These are phyloP conservation scores for Hippophae rhamnoides DNA, from an alignment of 306 rosid species.

Conservation along the genomic window DNA sequence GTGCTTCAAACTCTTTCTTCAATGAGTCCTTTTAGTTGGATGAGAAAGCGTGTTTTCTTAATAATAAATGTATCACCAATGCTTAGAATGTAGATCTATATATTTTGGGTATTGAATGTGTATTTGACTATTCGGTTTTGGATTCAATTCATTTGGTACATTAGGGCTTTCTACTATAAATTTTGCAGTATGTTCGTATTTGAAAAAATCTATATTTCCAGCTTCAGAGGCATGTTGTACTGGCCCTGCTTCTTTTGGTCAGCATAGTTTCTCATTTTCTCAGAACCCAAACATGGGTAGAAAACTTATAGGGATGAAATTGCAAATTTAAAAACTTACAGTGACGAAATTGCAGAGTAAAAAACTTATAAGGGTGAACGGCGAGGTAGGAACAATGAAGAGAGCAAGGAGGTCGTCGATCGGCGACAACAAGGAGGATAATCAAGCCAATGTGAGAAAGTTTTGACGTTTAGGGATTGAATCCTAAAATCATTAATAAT, in stretches of 20 bases:
- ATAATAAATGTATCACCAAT: constrained; percentile 1
- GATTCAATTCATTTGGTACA: neutral
- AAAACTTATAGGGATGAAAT: too few species aligned
- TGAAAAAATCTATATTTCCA: constrained; percentile 2
- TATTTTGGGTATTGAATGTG: constrained; percentile 5
- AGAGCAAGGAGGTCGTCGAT: too few species aligned
- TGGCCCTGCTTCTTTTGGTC: constrained; percentile 2
- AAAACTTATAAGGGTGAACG: too few species aligned
- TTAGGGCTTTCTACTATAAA: neutral
- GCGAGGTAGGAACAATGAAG: too few species aligned
- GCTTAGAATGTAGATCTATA: neutral
- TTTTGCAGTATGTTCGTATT: neutral
- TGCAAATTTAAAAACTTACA: too few species aligned
- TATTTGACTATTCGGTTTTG: neutral
- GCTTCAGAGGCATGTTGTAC: neutral
- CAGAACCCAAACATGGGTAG: too few species aligned
- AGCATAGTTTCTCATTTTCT: too few species aligned
- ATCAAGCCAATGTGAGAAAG: too few species aligned
- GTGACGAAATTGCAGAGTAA: too few species aligned
- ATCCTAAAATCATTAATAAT: too few species aligned
- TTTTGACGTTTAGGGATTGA: too few species aligned
- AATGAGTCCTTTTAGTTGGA: neutral
- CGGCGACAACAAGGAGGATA: too few species aligned
- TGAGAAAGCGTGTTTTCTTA: constrained; percentile 2
- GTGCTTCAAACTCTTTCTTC: constrained; percentile 5